A percentile compares a stretch with the other conserved stretches of the same genome.
phyloP scores from a whole-genome alignment of 2,329 filamentous ascomycete species.

The Sodiomyces alkalinus region DNA sequence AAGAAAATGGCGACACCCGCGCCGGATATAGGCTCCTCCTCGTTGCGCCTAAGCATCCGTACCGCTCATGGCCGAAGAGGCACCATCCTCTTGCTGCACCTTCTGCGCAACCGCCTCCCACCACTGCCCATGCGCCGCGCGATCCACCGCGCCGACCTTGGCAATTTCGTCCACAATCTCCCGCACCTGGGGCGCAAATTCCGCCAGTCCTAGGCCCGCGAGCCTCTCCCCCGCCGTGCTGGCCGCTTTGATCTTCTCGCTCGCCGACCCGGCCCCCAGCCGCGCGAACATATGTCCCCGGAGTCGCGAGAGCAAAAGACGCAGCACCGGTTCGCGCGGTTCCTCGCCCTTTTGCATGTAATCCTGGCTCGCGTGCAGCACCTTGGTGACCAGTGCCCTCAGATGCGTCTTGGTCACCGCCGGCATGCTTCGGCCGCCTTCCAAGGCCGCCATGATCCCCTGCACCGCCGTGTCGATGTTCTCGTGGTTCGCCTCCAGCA shows the following conservation, averaged over 20 bases:
- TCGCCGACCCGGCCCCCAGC: constrained; percentile 49
- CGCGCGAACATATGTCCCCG: constrained; percentile 50
- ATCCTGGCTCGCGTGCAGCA: constrained; percentile 34
- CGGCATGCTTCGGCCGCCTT: constrained; percentile 49
- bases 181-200: constrained; percentile 56
- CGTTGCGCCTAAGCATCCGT: constrained; percentile 6
- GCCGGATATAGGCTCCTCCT: constrained; percentile 2
- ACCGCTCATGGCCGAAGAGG: constrained; percentile 3
- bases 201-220: constrained; percentile 52
- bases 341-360: constrained; percentile 24
- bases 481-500: constrained; percentile 43
- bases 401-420: constrained; percentile 44
- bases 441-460: constrained; percentile 46
- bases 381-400: constrained; percentile 40
- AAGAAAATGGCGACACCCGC: no score
- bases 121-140: constrained; percentile 52
- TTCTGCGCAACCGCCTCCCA: constrained; percentile 52
- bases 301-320: constrained; percentile 52
- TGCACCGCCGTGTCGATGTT: constrained; percentile 38
- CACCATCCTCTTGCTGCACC: constrained; percentile 22
- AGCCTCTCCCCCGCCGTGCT: constrained; percentile 56
- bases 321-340: constrained; percentile 41
- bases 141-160: constrained; percentile 50
- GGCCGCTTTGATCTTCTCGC: constrained; percentile 54
- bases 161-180: constrained; percentile 55